These are phyloP conservation scores for Pseudocercospora macadamiae DNA, from an alignment of 2,329 filamentous ascomycete species.

Conservation along the genomic window DNA sequence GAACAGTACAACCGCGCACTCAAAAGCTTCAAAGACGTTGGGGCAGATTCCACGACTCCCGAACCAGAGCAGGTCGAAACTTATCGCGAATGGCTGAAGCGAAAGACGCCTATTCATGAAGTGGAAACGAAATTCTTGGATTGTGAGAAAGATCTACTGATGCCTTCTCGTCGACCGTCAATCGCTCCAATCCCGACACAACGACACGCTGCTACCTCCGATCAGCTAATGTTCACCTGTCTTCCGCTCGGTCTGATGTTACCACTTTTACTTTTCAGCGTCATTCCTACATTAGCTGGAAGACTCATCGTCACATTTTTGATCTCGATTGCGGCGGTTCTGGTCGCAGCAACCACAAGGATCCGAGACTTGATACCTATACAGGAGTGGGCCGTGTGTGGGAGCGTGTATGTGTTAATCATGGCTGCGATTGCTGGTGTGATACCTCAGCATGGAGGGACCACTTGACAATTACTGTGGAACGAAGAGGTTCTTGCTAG, in stretches of 20 bases:
- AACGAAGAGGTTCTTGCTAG: not conserved
- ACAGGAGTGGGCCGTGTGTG: slow-evolving; percentile 45
- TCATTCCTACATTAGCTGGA: slow-evolving; percentile 47
- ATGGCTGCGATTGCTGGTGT: slow-evolving; percentile 41
- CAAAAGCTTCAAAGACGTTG: slow-evolving; percentile 58
- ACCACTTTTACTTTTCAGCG: slow-evolving; percentile 46
- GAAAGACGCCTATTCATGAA: slow-evolving; percentile 59
- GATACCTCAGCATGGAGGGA: slow-evolving; percentile 17
- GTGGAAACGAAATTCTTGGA: slow-evolving; percentile 63
- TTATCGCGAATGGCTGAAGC: slow-evolving; percentile 61
- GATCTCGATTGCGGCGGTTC: slow-evolving; percentile 42
- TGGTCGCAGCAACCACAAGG: slow-evolving; percentile 38
- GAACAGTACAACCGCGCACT: slow-evolving; percentile 69
- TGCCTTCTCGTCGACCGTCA: slow-evolving; percentile 15
- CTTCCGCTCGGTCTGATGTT: slow-evolving; percentile 44
- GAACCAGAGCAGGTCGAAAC: slow-evolving; percentile 54
- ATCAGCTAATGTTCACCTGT: slow-evolving; percentile 24
- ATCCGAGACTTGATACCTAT: slow-evolving; percentile 41
- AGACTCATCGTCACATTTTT: slow-evolving; percentile 44
- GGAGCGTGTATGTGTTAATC: slow-evolving; percentile 44
- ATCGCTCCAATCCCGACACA: not conserved
- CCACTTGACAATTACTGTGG: not conserved
- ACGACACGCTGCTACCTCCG: not conserved
- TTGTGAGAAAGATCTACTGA: slow-evolving; percentile 58
- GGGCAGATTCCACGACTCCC: slow-evolving; percentile 56